Percentiles rank a stretch among this genome's conserved stretches.
Evolutionary conservation across 108 stramenopile species (phyloP).

Genomic region (Skeletonema menzelii): DNA sequence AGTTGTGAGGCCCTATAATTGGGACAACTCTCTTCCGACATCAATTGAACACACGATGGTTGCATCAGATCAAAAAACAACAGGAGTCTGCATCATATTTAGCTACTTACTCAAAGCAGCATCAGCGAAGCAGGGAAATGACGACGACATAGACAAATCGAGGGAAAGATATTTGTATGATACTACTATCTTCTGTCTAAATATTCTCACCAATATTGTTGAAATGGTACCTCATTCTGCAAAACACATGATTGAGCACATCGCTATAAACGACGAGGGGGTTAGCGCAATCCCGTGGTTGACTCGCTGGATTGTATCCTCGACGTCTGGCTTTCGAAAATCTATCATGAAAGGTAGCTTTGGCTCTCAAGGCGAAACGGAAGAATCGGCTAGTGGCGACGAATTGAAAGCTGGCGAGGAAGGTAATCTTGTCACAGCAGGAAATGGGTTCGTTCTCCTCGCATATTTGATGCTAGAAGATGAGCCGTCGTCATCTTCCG

Average conservation of each 20-base stretch:
- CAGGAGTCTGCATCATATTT: slow-evolving; percentile 34
- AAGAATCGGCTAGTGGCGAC: slow-evolving; percentile 18
- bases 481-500: slow-evolving; percentile 11
- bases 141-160: slow-evolving; percentile 12
- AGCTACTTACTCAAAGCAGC: slow-evolving; percentile 17
- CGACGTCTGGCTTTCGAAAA: slow-evolving; percentile 63
- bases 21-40: slow-evolving; percentile 3
- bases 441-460: slow-evolving; percentile 81
- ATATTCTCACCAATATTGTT: slow-evolving; percentile 74
- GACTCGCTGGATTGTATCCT: slow-evolving; percentile 58
- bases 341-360: slow-evolving; percentile 59
- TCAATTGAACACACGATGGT: not conserved
- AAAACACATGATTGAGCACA: slow-evolving; percentile 15
- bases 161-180: slow-evolving; percentile 57
- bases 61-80: slow-evolving; percentile 1
- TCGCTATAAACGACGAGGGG: not conserved
- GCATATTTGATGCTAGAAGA: slow-evolving; percentile 67
- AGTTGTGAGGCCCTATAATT: slow-evolving; percentile 16
- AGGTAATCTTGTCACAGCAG: slow-evolving; percentile 71
- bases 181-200: slow-evolving; percentile 67
- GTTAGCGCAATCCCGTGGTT: slow-evolving; percentile 54
- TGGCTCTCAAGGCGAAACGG: slow-evolving; percentile 27
- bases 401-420: slow-evolving; percentile 60
- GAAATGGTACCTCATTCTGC: slow-evolving; percentile 49
- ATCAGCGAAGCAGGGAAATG: slow-evolving; percentile 1